These are phyloP conservation scores for Fusarium irregulare DNA, from an alignment of 2,329 filamentous ascomycete genomes.

Conservation along the genomic window DNA sequence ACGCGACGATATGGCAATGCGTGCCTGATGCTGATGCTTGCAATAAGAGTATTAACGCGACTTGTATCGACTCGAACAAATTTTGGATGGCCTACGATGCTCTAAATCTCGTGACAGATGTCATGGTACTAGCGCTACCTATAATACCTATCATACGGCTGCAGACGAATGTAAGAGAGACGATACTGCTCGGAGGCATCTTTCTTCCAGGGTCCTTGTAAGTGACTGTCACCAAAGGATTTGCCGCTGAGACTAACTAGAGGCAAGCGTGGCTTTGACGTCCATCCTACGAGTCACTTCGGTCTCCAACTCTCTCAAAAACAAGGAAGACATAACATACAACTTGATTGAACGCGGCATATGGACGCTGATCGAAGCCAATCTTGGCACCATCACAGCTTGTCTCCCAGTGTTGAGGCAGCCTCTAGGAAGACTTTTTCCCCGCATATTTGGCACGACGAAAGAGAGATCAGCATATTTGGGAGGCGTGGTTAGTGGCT, in stretches of 20 bases:
- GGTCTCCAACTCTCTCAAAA: background rate
- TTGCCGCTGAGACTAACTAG: background rate
- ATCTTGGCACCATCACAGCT: background rate
- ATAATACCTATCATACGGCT: background rate
- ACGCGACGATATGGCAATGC: background rate
- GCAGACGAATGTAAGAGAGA: background rate
- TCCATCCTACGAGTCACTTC: conserved; percentile 4
- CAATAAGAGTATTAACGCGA: background rate
- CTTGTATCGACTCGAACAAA: conserved; percentile 1
- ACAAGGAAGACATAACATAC: background rate
- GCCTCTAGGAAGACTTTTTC: background rate
- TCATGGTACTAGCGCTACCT: background rate
- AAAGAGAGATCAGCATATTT: background rate
- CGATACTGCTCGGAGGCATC: background rate
- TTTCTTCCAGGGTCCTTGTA: background rate
- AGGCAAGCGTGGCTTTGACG: background rate
- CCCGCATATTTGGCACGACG: background rate
- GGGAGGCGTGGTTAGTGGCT: background rate
- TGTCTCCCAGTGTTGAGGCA: background rate
- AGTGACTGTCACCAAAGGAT: background rate
- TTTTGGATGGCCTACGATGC: background rate
- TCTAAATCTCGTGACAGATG: background rate
- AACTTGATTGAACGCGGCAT: conserved; percentile 1
- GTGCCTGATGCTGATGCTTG: background rate
- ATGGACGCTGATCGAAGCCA: background rate